Evolutionary conservation across 345 rosid species (phyloP).

Genomic region (Erodium maritimum): DNA sequence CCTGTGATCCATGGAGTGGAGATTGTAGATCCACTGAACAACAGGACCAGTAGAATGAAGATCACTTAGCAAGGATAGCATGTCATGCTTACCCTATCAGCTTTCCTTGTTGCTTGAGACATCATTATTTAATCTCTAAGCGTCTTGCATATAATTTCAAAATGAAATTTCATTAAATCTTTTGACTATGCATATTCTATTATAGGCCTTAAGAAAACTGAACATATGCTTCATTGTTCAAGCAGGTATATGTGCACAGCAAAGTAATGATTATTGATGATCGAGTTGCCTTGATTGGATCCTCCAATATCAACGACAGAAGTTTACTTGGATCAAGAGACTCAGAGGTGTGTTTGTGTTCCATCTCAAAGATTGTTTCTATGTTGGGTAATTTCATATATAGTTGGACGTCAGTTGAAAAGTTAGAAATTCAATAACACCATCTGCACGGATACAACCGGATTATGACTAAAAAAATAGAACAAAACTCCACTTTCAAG

Average conservation of each 20-base stretch:
- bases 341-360: slow-evolving; percentile 53
- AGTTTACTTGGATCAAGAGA: slow-evolving; percentile 93
- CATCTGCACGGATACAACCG: neutral
- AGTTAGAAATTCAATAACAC: neutral
- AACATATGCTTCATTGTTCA: slow-evolving; percentile 1
- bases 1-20: too few species aligned
- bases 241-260: slow-evolving; percentile 84
- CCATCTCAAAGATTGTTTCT: neutral
- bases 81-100: too few species aligned
- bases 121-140: too few species aligned
- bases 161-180: too few species aligned
- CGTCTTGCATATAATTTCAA: too few species aligned
- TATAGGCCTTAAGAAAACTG: neutral
- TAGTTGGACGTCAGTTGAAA: neutral
- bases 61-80: neutral
- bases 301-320: slow-evolving; percentile 82
- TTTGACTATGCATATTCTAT: neutral
- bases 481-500: too few species aligned
- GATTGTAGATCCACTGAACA: neutral
- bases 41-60: neutral
- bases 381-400: neutral
- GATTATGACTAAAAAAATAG: neutral
- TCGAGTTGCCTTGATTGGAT: slow-evolving; percentile 52
- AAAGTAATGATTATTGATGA: slow-evolving; percentile 84
- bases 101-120: too few species aligned